Evolutionary conservation across 2,329 filamentous ascomycete genomes (phyloP), one percentile per base, ranked within the genome.

Genomic region (Penicillium italicum): DNA sequence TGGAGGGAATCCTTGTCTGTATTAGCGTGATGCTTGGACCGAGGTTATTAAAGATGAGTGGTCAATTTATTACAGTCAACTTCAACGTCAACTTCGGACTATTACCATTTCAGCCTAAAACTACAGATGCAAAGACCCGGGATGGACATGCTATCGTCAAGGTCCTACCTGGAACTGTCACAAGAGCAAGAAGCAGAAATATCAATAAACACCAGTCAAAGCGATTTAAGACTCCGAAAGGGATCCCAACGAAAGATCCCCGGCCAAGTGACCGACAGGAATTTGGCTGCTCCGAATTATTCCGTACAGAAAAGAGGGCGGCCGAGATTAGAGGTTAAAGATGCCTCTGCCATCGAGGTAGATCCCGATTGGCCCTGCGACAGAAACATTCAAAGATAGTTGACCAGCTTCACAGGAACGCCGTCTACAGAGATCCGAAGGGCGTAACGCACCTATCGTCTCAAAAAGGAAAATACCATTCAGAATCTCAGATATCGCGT

Each of bases 371-470:
- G 44, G 34, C 7, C 24, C 10, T 38, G 16, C n/a, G 20, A 33
- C 24, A 14, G 22, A 28, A 36, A 26, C 20, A 33, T 31, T 36
- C 26, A 6, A 28, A 28, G 4, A 28, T 28, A 28, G 42, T 49
- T 63, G 37, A 62, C 47, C 11, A 26, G 33, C n/a, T 46, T 16
- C 18, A 26, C 45, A 67, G 61, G 66, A 66, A 51, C 87, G 91
- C 50, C 84, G 91, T 52, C 93, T 90, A 5, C 91, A 96, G 70
- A 96, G 70, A 94, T 96, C 60, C 86, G 91, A 24, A 82, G 93
- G 52, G 91, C 91, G 2, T 91, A 96, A 71, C 80, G 91, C 62
- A 90, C 90, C 0, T 96, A 96, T 68, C 85, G 91, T 16, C 85
- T 88, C 66, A 86, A 91, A 49, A 96, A 96, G 73, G 91, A 96